These are phyloP conservation scores for Helicocarpus griseus DNA, from an alignment of 2,329 filamentous ascomycete genomes.

Conservation along the genomic window DNA sequence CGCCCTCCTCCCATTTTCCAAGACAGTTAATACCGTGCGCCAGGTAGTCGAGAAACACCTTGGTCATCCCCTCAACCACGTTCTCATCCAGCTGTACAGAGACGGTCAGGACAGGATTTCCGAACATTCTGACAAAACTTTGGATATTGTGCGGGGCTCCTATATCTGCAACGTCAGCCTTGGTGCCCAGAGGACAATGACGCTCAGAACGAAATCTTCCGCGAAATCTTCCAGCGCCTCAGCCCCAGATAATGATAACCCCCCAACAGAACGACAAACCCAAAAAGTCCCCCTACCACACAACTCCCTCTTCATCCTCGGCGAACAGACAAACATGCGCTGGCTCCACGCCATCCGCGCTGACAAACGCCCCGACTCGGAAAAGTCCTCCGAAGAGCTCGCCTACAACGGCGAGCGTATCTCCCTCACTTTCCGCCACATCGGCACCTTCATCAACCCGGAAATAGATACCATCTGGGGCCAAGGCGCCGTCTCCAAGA, in stretches of 20 bases:
- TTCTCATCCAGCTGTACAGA: constrained; percentile 88
- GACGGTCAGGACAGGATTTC: constrained; percentile 82
- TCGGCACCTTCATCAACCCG: constrained; percentile 70
- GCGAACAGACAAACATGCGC: constrained; percentile 66
- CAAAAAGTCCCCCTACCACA: constrained; percentile 70
- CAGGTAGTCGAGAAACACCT: constrained; percentile 59
- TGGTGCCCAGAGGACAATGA: constrained; percentile 86
- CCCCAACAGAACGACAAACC: constrained; percentile 41
- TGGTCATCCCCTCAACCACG: constrained; percentile 80
- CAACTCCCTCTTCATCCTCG: constrained; percentile 80
- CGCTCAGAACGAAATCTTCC: constrained; percentile 60
- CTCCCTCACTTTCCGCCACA: constrained; percentile 80
- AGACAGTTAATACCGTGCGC: constrained; percentile 60
- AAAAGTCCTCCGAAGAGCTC: constrained; percentile 61
- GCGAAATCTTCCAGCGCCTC: constrained; percentile 17
- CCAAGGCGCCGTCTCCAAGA: constrained; percentile 71
- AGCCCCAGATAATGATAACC: constrained; percentile 16
- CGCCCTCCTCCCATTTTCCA: constrained; percentile 64
- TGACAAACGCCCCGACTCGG: constrained; percentile 62
- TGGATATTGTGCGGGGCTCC: constrained; percentile 73
- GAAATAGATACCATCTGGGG: constrained; percentile 72
- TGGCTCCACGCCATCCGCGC: constrained; percentile 91
- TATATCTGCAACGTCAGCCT: constrained; percentile 89
- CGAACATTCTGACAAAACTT: constrained; percentile 92
- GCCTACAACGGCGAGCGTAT: constrained; percentile 70